Percentiles rank a stretch among this genome's conserved stretches.
Evolutionary conservation across 78 protist genomes (phyloP).

Genomic region (slime mould (Dictyostelium discoideum)): DNA sequence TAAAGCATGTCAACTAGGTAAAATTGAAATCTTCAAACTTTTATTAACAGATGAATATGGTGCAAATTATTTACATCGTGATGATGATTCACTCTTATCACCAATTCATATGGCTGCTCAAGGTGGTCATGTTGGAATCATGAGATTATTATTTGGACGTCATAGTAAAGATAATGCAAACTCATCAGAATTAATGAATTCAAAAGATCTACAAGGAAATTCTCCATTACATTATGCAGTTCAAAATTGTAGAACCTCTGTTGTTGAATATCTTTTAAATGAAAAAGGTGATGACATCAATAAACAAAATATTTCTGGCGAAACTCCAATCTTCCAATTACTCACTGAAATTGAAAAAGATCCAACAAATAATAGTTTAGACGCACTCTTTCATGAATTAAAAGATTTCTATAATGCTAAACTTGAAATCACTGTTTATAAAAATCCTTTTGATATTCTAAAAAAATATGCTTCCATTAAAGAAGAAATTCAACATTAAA

Average conservation of each 20-base stretch:
- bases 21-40: background rate
- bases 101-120: conserved; percentile 18
- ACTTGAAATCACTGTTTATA: background rate
- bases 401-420: background rate
- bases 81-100: background rate
- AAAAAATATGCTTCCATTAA: background rate
- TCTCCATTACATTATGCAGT: background rate
- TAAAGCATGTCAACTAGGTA: background rate
- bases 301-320: background rate
- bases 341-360: background rate
- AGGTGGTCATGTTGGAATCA: conserved; percentile 16
- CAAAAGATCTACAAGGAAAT: background rate
- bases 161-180: background rate
- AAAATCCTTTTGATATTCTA: background rate
- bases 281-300: background rate
- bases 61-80: background rate
- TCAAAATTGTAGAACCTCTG: background rate
- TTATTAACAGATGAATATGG: background rate
- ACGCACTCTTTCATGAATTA: background rate
- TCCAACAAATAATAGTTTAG: background rate
- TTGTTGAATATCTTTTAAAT: background rate
- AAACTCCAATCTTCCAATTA: background rate
- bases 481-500: background rate
- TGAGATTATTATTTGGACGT: background rate
- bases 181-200: background rate